Base-by-base conservation (phyloP, 2,329 filamentous ascomycete genomes). In the Anthostomella pinea region DNA sequence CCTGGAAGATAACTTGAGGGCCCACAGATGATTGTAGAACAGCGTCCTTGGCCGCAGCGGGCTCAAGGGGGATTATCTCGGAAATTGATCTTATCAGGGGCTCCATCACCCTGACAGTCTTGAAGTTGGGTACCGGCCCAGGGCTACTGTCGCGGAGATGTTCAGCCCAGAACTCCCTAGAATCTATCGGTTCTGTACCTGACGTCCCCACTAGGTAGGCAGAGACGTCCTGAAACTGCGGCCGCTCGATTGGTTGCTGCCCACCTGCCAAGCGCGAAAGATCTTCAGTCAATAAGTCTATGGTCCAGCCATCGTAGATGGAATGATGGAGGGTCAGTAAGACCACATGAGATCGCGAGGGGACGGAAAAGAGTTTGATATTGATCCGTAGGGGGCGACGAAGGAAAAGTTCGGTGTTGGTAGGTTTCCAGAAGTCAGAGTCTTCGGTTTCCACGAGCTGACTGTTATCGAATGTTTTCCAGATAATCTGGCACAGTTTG, bases 221-320 rank as follows among this genome's bases (percentile, higher is more conserved):
- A 0, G 76, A 65, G n/a, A 94, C 62, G 0, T 72, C 54, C 0
- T 69, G 64, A 49, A 87, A 95, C 17, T 79, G 70, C 1, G 79
- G 76, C 18, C 81, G 69, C 1, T 49, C 26, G 0, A 47, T 23
- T 2, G 65, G 44, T 4, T 32, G 10, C 2, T 43, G 35, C 7
- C 57, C 54, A 18, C 33, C 32, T 0, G 85, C 52, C 2, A 84
- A 47, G 0, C 52, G 53, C 4, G 74, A 68, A 4, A 95, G 64
- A 56, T 95, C 87, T 17, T 73, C 65, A 10, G 87, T 51, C 0
- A 94, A 62, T 19, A 91, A 67, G 33, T 95, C 85, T 54, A 89
- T 74, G 0, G 88, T 90, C 90, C 90, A 96, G n/a, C 89, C 90
- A 59, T 96, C 90, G 54, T 95, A 96, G 1, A 94, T 59, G 1